Evolutionary conservation across 2,329 filamentous ascomycete genomes (phyloP), one percentile per base, ranked within the genome.

Genomic region (Ceratocystis cubensis): DNA sequence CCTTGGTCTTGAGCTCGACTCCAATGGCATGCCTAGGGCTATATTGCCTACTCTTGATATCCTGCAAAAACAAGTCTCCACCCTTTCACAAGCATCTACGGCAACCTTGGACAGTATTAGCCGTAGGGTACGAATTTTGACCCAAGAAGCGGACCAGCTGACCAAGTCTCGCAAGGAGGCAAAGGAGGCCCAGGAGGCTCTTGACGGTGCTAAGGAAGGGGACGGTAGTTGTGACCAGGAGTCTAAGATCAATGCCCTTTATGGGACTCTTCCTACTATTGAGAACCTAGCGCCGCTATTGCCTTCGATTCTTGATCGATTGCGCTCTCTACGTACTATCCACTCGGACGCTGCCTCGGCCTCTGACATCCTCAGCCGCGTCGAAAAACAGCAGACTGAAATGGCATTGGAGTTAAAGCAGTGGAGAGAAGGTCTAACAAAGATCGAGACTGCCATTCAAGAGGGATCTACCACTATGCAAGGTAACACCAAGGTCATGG

Each of bases 241-340:
- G 50, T 82, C 89, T 65, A 96, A 96, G 74, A 88, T 99, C 74
- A 94, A 96, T 70, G 89, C 92, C 1, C 82, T 99, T 4, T 96
- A 96, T 75, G 88, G 89, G 1, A 89, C 91, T 2, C 79, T 99
- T 17, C 88, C 91, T 1, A 94, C 90, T 0, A 94, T 99, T 67
- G 91, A 96, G 75, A 88, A 82, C 66, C 80, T 99, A 6, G 83
- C 90, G 5, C 94, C 94, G 0, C 81, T 96, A 20, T 81, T 99
- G 3, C 93, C 94, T 1, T 84, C 90, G 4, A 80, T 97, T 8
- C 80, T 99, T 10, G 91, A 96, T 72, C 84, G 94, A 30, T 78
- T 99, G 63, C 83, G 92, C 67, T 95, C 91, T 7, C 79, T 99
- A 66, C 83, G 89, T 67, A 85, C 87, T 15, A 87, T 97, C 63